These are phyloP conservation scores for Alternaria brassicae DNA, from an alignment of 2,329 filamentous ascomycete species.

Conservation along the genomic window DNA sequence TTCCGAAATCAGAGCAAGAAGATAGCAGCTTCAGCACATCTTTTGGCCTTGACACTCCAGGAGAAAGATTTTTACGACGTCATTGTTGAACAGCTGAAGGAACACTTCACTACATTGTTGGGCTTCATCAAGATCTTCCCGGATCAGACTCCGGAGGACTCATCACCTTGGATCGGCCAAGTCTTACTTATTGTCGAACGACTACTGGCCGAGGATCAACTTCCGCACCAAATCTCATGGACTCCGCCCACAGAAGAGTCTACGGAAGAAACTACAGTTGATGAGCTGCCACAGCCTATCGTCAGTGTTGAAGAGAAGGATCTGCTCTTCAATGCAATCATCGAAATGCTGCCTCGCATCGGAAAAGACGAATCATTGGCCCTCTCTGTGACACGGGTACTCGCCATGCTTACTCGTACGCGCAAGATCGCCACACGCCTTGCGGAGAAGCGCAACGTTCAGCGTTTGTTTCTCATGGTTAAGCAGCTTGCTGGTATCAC, in stretches of 20 bases:
- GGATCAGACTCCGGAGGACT: slow-evolving; percentile 73
- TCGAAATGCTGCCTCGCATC: slow-evolving; percentile 83
- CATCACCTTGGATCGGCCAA: slow-evolving; percentile 92
- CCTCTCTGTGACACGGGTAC: slow-evolving; percentile 79
- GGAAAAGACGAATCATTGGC: slow-evolving; percentile 88
- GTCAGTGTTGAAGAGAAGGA: slow-evolving; percentile 70
- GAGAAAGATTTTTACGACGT: slow-evolving; percentile 80
- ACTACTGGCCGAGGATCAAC: slow-evolving; percentile 85
- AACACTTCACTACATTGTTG: slow-evolving; percentile 77
- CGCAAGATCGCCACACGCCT: slow-evolving; percentile 76
- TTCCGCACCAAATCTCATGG: slow-evolving; percentile 78
- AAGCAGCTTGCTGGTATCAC: slow-evolving; percentile 86
- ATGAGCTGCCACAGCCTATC: slow-evolving; percentile 67
- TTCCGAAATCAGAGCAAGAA: slow-evolving; percentile 67
- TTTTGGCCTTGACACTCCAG: slow-evolving; percentile 86
- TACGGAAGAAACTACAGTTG: slow-evolving; percentile 60
- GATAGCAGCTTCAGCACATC: slow-evolving; percentile 89
- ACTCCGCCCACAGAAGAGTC: slow-evolving; percentile 60
- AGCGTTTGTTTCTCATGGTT: slow-evolving; percentile 91
- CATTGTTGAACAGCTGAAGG: slow-evolving; percentile 75
- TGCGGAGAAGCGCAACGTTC: slow-evolving; percentile 87
- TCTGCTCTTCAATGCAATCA: slow-evolving; percentile 76
- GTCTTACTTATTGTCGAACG: slow-evolving; percentile 90
- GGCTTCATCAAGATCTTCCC: slow-evolving; percentile 76
- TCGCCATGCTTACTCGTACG: slow-evolving; percentile 86